Evolutionary conservation across 2,329 filamentous ascomycete species (phyloP).

Genomic region (Chalaropsis thielavioides): DNA sequence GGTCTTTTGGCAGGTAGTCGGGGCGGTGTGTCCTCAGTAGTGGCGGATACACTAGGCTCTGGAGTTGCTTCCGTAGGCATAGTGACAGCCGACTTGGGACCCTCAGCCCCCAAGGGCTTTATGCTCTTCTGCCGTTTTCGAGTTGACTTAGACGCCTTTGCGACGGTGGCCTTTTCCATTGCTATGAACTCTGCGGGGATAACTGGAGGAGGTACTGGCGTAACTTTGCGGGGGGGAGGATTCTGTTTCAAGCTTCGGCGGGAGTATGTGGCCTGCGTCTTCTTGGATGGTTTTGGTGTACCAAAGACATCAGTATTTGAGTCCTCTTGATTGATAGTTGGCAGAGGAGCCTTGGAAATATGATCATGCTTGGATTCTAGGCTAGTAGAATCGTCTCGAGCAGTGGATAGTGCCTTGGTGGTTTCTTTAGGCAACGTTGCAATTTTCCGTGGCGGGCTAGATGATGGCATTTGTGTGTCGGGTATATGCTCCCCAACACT

Average conservation of each 20-base stretch:
- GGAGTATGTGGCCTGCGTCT: slow-evolving; percentile 5
- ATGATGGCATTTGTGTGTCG: slow-evolving; percentile 11
- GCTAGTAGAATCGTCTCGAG: background rate
- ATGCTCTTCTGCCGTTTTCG: slow-evolving; percentile 2
- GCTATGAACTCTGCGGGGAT: background rate
- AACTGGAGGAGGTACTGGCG: slow-evolving; percentile 4
- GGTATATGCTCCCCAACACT: slow-evolving; percentile 9
- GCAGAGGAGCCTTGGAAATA: background rate
- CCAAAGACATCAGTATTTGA: background rate
- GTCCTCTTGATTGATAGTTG: background rate
- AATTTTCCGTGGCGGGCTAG: background rate
- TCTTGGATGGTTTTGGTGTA: background rate
- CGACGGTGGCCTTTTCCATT: background rate
- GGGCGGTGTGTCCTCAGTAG: slow-evolving; percentile 7
- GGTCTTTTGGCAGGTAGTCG: background rate
- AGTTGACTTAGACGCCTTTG: background rate
- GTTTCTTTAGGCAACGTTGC: background rate
- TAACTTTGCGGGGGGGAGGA: slow-evolving; percentile 1
- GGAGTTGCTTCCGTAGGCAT: background rate
- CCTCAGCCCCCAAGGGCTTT: background rate
- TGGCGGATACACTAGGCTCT: background rate
- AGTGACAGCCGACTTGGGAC: background rate
- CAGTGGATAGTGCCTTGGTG: background rate
- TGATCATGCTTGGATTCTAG: background rate
- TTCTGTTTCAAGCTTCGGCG: background rate